These are phyloP conservation scores for Eutypella sp. DNA, from an alignment of 2,329 filamentous ascomycete genomes.

Conservation along the genomic window DNA sequence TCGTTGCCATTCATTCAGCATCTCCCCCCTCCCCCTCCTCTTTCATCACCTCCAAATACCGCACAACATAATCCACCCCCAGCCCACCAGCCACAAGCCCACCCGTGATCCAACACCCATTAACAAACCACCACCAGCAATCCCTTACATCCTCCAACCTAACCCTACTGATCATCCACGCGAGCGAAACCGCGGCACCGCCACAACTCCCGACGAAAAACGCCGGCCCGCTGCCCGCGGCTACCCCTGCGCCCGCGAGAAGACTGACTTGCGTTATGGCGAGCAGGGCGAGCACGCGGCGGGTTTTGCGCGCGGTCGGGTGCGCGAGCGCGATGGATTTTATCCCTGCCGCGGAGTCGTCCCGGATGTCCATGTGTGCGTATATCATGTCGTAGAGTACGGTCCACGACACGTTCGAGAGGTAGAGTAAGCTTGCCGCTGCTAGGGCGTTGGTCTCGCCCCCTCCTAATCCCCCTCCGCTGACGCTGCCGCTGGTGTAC, in stretches of 20 bases:
- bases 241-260: constrained; percentile 63
- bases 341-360: constrained; percentile 81
- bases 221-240: constrained; percentile 61
- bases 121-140: constrained; percentile 75
- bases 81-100: constrained; percentile 57
- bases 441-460: constrained; percentile 50
- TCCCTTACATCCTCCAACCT: constrained; percentile 61
- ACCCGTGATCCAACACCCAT: constrained; percentile 65
- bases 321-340: constrained; percentile 83
- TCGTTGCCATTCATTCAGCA: background rate
- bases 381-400: constrained; percentile 91
- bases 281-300: constrained; percentile 66
- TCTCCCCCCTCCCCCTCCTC: constrained; percentile 11
- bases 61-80: constrained; percentile 53
- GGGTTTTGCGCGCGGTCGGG: constrained; percentile 75
- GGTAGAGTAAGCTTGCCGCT: constrained; percentile 66
- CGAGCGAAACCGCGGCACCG: constrained; percentile 55
- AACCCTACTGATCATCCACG: constrained; percentile 62
- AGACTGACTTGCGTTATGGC: constrained; percentile 65
- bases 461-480: no score
- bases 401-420: constrained; percentile 80
- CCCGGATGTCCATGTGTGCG: constrained; percentile 85
- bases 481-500: no score
- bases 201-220: constrained; percentile 66
- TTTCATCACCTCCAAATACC: constrained; percentile 34